These are phyloP conservation scores for Perilla frutescens DNA, from an alignment of 257 asterid genomes.

Conservation along the genomic window DNA sequence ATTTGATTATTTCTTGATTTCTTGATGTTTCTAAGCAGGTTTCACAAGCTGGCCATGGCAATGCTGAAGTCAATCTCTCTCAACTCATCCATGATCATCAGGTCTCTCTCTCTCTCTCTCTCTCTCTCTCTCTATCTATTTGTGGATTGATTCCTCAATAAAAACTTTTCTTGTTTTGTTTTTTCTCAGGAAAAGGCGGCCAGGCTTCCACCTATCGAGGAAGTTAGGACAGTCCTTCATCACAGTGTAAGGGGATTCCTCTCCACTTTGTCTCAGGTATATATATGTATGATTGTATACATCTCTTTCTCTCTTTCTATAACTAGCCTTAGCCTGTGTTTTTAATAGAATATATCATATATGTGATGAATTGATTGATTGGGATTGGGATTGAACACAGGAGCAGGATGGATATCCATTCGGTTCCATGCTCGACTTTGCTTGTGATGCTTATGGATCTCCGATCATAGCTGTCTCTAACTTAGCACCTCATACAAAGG, in stretches of 20 bases:
- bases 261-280: conserved; percentile 78
- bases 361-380: neutral
- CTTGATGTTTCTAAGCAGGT: neutral
- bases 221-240: conserved; percentile 68
- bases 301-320: neutral
- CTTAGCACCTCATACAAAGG: conserved; percentile 83
- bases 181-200: conserved; percentile 61
- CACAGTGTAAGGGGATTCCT: conserved; percentile 73
- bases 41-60: conserved; percentile 29
- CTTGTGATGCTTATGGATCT: conserved; percentile 79
- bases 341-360: too few relatives aligned
- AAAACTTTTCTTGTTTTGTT: neutral
- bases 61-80: conserved; percentile 45
- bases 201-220: conserved; percentile 71
- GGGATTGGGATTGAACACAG: conserved; percentile 42
- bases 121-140: neutral
- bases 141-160: neutral
- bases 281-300: neutral
- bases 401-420: conserved; percentile 80
- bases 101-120: conserved; percentile 41
- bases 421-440: conserved; percentile 86
- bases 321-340: too few relatives aligned
- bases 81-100: conserved; percentile 73
- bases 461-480: conserved; percentile 71
- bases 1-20: neutral